These are phyloP conservation scores for Parachaetomium inaequale DNA, from an alignment of 495 filamentous ascomycete species.

Conservation along the genomic window DNA sequence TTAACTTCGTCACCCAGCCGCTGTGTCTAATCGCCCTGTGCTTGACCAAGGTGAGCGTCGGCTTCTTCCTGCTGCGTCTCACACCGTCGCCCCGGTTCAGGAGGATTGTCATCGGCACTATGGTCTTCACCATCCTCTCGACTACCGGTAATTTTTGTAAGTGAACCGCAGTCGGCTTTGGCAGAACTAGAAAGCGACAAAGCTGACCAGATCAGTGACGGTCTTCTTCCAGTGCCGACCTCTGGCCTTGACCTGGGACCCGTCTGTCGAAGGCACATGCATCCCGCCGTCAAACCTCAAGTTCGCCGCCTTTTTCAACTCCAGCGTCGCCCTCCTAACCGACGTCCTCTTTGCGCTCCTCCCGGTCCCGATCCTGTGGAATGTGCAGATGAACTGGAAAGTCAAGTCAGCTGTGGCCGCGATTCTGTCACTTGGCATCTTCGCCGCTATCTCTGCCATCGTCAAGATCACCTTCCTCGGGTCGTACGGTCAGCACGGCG, in stretches of 20 bases:
- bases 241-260: slow-evolving; percentile 31
- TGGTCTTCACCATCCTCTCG: slow-evolving; percentile 39
- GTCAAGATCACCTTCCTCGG: slow-evolving; percentile 43
- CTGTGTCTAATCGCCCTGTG: slow-evolving; percentile 43
- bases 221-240: slow-evolving; percentile 35
- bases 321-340: slow-evolving; percentile 40
- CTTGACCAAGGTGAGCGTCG: slow-evolving; percentile 47
- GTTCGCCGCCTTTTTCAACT: slow-evolving; percentile 17
- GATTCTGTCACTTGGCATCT: slow-evolving; percentile 44
- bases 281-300: slow-evolving; percentile 25
- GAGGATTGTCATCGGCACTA: slow-evolving; percentile 33
- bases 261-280: slow-evolving; percentile 23
- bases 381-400: slow-evolving; percentile 43
- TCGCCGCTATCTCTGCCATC: slow-evolving; percentile 46
- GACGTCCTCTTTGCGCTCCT: slow-evolving; percentile 46
- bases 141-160: slow-evolving; percentile 32
- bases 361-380: slow-evolving; percentile 45
- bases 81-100: slow-evolving; percentile 34
- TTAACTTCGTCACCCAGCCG: slow-evolving; percentile 46
- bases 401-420: slow-evolving; percentile 40
- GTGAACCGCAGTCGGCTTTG: not conserved
- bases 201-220: slow-evolving; percentile 26
- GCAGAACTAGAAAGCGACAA: not conserved
- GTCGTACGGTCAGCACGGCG: slow-evolving; percentile 39
- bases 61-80: slow-evolving; percentile 45